Base-by-base conservation (phyloP, 2,329 filamentous ascomycete genomes). In the Colletotrichum sp. region DNA sequence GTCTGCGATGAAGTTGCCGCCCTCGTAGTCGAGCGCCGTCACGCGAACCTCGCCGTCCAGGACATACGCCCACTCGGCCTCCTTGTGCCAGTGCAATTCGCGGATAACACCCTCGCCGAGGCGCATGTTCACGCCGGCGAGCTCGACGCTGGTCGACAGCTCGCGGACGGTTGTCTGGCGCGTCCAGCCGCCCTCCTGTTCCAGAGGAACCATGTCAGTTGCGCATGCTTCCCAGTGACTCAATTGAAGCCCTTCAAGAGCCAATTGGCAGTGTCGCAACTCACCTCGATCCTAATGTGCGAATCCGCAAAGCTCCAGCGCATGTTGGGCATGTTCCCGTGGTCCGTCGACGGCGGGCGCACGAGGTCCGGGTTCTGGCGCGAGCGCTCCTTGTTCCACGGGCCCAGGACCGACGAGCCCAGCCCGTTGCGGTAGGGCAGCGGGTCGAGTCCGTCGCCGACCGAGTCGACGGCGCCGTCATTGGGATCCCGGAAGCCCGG, bases 81-180 rank as follows among this genome's bases (percentile, higher is more conserved):
- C 93, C 79, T 94, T 95, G 87, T 96, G 94, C 94, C 94, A 96
- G 81, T 96, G 94, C 10, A 96, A 88, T 82, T 96, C 94, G 32
- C 94, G 92, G 79, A 95, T 95, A 36, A 93, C 94, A 44, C 93
- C 93, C 77, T 91, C 85, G 52, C 93, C 93, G 4, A 96, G 90
- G 13, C 94, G 90, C 94, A 96, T 96, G 82, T 96, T 95, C 71
- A 95, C 94, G 55, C 92, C 92, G 3, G 94, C 94, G 60, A 96
- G 89, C 81, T 95, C 93, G n/a, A 91, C 88, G 79, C 92, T 93
- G 9, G 90, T 90, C 36, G 90, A 88, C 5, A 95, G 87, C 83
- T 94, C 92, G 36, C 91, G 89, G 18, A 92, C 85, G 6, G 93
- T 95, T 1, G 93, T 95, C 83, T 95, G 93, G 28, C 94, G 89